Percentiles rank a stretch among this genome's conserved stretches.
These are phyloP conservation scores for Aspergillus fumigatiaffinis DNA, from an alignment of 2,329 filamentous ascomycete species.

Conservation along the genomic window DNA sequence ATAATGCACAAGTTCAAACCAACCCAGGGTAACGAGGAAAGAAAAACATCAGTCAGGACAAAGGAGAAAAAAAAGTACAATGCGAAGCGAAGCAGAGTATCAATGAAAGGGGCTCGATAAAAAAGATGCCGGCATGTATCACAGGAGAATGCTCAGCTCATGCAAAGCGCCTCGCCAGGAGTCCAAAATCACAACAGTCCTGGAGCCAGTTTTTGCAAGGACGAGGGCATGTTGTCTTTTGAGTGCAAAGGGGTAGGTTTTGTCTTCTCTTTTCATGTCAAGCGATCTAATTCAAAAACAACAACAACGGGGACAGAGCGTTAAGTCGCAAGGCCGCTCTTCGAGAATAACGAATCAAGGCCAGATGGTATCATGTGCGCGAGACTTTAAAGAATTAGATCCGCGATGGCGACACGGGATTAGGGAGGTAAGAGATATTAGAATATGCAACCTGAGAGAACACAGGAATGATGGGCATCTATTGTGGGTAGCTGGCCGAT, in stretches of 20 bases:
- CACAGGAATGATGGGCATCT: conserved; percentile 24
- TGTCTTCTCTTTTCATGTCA: conserved; percentile 18
- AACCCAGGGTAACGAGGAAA: conserved; percentile 20
- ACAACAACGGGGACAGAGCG: conserved; percentile 18
- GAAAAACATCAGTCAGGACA: conserved; percentile 12
- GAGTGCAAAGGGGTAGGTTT: conserved; percentile 9
- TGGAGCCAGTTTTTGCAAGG: conserved; percentile 12
- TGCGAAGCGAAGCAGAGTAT: conserved; percentile 17
- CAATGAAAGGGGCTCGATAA: conserved; percentile 14
- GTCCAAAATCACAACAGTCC: conserved; percentile 16
- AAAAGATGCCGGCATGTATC: conserved; percentile 14
- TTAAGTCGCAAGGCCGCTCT: conserved; percentile 28
- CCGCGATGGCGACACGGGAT: conserved; percentile 28
- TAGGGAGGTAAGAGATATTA: conserved; percentile 33
- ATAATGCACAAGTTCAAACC: conserved; percentile 21
- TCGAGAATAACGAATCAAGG: conserved; percentile 26
- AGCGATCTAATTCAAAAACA: conserved; percentile 22
- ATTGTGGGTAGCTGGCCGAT: conserved; percentile 36
- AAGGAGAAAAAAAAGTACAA: conserved; percentile 6
- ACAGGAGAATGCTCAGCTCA: conserved; percentile 18
- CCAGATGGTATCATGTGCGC: conserved; percentile 36
- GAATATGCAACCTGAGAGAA: conserved; percentile 23
- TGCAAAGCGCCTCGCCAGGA: conserved; percentile 20
- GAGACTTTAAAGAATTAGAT: conserved; percentile 30
- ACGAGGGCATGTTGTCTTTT: neutral